Evolutionary conservation across 78 protist species (phyloP), one percentile per base, ranked within the genome.

Genomic region (Bodo saltans): DNA sequence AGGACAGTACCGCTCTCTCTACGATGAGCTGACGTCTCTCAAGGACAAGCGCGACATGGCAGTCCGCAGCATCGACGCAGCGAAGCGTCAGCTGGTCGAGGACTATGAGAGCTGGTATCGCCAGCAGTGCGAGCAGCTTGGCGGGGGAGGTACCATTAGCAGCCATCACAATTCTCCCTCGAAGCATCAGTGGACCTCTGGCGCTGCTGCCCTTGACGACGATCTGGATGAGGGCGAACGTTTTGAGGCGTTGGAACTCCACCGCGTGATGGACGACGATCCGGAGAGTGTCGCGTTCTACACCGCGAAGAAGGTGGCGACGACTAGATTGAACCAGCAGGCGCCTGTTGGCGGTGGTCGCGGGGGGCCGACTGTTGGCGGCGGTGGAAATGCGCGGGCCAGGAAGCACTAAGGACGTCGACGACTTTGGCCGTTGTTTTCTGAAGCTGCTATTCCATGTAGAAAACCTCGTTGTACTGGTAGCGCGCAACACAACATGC

Each of bases 61-160:
- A 29, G 3, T 1, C 35, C 28, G 33, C 29, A 28, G 11, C 33
- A 1, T 29, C 35, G 38, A 70, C 33, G 42, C 83, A 2, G 69
- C 78, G 38, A 21, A 76, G 37, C 81, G 52, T 29, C 69, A 72
- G n/a, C 86, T 83, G 40, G 4, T 83, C 34, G 3, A 11, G 27
- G 67, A 4, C 86, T 83, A 70, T 12, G 81, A 83, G 33, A 2
- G 26, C 12, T 83, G 86, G 86, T 83, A 72, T 34, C 32, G 8
- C 67, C 37, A 79, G 74, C 42, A 69, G 39, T 79, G 33, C 60
- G 60, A 70, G 74, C 23, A 70, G 34, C 39, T 3, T 41, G 3
- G 40, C 26, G 42, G 76, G 2, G n/a, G 42, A 12, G 26, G 12
- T 30, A 12, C n/a, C 17, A 30, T 2, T 28, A 2, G 71, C 35